These are phyloP conservation scores for Gastrolobium bilobum DNA, from an alignment of 306 rosid species.

Conservation along the genomic window DNA sequence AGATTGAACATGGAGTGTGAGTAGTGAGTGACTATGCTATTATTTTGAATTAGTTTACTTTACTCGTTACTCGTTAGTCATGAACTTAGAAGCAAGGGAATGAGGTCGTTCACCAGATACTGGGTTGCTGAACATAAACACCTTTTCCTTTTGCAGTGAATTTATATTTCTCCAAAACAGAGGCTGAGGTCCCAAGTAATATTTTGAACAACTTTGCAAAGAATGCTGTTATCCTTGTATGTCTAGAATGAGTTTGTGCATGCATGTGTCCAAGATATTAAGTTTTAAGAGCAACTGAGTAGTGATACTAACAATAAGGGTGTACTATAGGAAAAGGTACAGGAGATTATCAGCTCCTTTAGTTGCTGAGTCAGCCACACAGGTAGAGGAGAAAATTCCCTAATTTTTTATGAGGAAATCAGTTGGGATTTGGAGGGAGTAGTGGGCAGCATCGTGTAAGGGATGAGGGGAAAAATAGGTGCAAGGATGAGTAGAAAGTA, in stretches of 20 bases:
- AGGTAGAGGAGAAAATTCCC: no score
- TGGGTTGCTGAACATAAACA: background rate
- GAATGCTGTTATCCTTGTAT: slow-evolving; percentile 10
- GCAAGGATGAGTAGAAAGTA: no score
- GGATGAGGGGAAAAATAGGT: no score
- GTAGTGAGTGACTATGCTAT: background rate
- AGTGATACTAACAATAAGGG: background rate
- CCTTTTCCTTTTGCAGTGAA: slow-evolving; percentile 12
- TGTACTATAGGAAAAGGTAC: no score
- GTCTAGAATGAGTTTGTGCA: slow-evolving; percentile 4
- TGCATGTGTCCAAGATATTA: background rate
- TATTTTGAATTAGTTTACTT: slow-evolving; percentile 26
- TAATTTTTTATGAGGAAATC: no score
- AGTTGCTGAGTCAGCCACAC: no score
- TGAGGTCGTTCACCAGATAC: background rate
- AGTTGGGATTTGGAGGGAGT: no score
- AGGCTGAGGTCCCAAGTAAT: slow-evolving; percentile 24
- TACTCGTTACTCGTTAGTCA: background rate
- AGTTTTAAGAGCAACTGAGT: slow-evolving; percentile 4
- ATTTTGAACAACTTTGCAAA: background rate
- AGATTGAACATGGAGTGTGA: background rate
- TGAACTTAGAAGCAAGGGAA: slow-evolving; percentile 25
- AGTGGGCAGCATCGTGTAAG: no score
- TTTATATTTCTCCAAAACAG: background rate
- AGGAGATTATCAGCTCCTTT: no score